Percentiles rank a stretch among this genome's conserved stretches.
Evolutionary conservation across 2,329 filamentous ascomycete species (phyloP).

Genomic region (Ceratocystis destructans): DNA sequence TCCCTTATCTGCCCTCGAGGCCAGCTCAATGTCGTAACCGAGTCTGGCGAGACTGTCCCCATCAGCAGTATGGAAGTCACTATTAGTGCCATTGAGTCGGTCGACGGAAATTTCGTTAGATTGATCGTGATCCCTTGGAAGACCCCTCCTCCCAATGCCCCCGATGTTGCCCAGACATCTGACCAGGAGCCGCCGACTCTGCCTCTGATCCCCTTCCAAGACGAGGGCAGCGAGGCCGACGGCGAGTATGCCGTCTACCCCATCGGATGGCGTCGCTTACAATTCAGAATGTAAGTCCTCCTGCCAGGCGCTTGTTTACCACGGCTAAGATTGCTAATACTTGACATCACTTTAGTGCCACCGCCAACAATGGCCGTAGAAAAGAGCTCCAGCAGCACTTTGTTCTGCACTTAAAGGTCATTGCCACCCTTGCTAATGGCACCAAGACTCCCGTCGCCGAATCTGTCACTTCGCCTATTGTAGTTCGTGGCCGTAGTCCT

Average conservation of each 20-base stretch:
- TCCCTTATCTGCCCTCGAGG: constrained; percentile 68
- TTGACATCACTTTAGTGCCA: constrained; percentile 45
- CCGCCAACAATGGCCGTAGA: constrained; percentile 85
- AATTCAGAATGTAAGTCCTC: constrained; percentile 61
- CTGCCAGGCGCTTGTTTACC: background rate
- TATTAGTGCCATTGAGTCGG: constrained; percentile 86
- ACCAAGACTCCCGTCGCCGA: constrained; percentile 69
- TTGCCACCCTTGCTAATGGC: constrained; percentile 73
- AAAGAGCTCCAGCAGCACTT: constrained; percentile 97
- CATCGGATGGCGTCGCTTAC: constrained; percentile 83
- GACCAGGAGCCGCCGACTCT: constrained; percentile 82
- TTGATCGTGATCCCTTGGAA: constrained; percentile 98
- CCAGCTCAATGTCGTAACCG: constrained; percentile 66
- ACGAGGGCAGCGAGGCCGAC: constrained; percentile 46
- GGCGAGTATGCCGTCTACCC: constrained; percentile 82
- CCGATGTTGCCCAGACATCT: constrained; percentile 46
- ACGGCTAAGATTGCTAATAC: constrained; percentile 19
- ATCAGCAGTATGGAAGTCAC: constrained; percentile 73
- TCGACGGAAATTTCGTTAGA: constrained; percentile 81
- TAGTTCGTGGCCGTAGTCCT: constrained; percentile 83
- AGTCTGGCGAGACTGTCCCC: constrained; percentile 70
- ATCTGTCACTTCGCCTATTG: constrained; percentile 76
- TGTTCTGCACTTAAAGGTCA: constrained; percentile 71
- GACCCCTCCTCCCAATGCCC: constrained; percentile 68
- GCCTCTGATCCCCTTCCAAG: constrained; percentile 54